A percentile compares a stretch with the other conserved stretches of the same genome.
These are phyloP conservation scores for Euptelea pleiosperma DNA, from an alignment of 164 flowering plant species.

Conservation along the genomic window DNA sequence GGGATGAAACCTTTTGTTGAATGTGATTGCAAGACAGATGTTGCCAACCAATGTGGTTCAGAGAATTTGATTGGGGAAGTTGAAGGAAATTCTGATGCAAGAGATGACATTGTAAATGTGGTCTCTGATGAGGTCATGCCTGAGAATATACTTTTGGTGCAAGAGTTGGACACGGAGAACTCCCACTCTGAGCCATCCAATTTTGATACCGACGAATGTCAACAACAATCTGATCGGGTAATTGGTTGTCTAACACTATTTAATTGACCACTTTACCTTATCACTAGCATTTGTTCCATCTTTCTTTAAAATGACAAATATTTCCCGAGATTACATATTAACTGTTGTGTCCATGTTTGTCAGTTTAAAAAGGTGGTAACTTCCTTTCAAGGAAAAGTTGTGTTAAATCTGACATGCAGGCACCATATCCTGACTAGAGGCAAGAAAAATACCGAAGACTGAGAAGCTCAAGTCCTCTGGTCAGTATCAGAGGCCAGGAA, in stretches of 20 bases:
- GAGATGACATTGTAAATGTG: not conserved
- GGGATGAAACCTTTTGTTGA: conserved; percentile 18
- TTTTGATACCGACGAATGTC: conserved; percentile 14
- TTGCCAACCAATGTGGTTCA: conserved; percentile 5
- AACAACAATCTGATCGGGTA: conserved; percentile 35
- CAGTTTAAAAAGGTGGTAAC: too few relatives aligned
- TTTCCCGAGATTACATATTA: too few relatives aligned
- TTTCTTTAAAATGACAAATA: too few relatives aligned
- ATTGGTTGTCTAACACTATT: not conserved
- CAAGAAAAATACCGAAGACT: too few relatives aligned
- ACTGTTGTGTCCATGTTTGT: too few relatives aligned
- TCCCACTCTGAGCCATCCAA: conserved; percentile 9
- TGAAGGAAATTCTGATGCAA: conserved; percentile 9
- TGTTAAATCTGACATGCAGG: too few relatives aligned
- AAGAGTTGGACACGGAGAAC: conserved; percentile 9
- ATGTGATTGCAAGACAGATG: conserved; percentile 10
- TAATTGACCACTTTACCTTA: too few relatives aligned
- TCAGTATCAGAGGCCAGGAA: too few relatives aligned
- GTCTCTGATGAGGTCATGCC: conserved; percentile 22
- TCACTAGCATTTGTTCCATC: too few relatives aligned
- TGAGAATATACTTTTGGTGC: conserved; percentile 15
- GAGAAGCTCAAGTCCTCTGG: too few relatives aligned
- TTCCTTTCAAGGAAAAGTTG: too few relatives aligned
- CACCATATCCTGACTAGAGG: too few relatives aligned
- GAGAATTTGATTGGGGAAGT: conserved; percentile 15